Percentiles rank a stretch among this genome's conserved stretches.
Conservation (phyloP, 148 eudicot species). For the Rhododendron kiyosumense region DNA sequence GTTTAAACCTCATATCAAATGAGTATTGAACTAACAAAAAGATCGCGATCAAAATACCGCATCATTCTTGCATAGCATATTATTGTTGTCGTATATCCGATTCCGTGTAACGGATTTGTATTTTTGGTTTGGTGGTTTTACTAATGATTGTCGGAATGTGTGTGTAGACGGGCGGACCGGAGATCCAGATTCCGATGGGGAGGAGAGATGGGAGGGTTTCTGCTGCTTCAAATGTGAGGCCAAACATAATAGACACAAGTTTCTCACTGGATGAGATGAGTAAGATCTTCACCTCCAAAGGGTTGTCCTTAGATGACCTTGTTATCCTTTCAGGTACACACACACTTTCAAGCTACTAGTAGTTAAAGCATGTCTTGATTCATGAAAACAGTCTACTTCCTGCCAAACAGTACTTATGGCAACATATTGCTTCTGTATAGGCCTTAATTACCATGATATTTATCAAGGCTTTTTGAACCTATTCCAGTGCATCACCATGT, state of each 20-base stretch:
- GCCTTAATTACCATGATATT: background rate
- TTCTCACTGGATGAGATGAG: constrained; percentile 61
- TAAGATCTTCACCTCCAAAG: constrained; percentile 45
- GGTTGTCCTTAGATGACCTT: constrained; percentile 53
- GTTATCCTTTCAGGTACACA: constrained; percentile 66
- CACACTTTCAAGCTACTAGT: background rate
- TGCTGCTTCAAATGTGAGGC: constrained; percentile 50
- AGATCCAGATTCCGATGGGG: constrained; percentile 48
- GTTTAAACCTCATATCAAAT: too few relatives aligned
- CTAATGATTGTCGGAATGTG: background rate
- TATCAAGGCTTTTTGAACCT: background rate
- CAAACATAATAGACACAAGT: constrained; percentile 63
- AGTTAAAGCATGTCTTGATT: background rate
- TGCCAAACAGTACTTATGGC: background rate
- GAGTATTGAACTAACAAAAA: background rate
- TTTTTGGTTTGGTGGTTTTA: background rate
- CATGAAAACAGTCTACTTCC: background rate
- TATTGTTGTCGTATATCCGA: background rate
- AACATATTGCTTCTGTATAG: background rate
- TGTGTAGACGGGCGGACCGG: constrained; percentile 63
- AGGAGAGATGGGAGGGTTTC: constrained; percentile 66
- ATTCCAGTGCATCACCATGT: background rate
- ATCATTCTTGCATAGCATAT: background rate
- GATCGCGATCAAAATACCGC: too few relatives aligned
- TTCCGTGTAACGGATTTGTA: background rate